These are phyloP conservation scores for Trichoderma gamsii DNA, from an alignment of 495 filamentous ascomycete species.

Conservation along the genomic window DNA sequence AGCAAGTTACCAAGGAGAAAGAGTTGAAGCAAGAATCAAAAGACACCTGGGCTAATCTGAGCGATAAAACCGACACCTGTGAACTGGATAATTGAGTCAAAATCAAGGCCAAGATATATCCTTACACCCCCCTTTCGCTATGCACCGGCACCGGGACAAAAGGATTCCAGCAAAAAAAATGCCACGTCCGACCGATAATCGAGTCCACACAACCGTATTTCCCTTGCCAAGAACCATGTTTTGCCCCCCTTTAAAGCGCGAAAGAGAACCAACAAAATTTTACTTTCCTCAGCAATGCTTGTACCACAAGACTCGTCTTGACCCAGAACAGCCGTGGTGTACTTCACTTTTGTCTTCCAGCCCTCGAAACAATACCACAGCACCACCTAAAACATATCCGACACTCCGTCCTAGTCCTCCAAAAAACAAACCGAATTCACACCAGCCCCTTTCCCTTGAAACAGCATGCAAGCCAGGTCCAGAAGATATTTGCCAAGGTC, in stretches of 20 bases:
- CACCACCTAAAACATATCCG: conserved; percentile 15
- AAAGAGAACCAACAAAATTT: conserved; percentile 9
- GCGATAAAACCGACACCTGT: conserved; percentile 29
- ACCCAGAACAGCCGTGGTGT: conserved; percentile 13
- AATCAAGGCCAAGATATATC: conserved; percentile 51
- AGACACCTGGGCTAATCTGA: conserved; percentile 20
- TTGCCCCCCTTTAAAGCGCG: conserved; percentile 3
- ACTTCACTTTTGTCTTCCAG: conserved; percentile 13
- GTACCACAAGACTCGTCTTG: conserved; percentile 10
- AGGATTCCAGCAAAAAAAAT: conserved; percentile 14
- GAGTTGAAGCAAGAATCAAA: conserved; percentile 32
- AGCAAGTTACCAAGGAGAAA: conserved; percentile 24
- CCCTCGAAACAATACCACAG: conserved; percentile 4
- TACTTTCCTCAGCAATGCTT: conserved; percentile 12
- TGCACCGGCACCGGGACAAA: conserved; percentile 26
- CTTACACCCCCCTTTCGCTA: conserved; percentile 56
- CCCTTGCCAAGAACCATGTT: conserved; percentile 14
- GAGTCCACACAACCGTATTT: conserved; percentile 13
- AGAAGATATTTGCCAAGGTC: conserved; percentile 30
- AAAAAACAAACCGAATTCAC: conserved; percentile 16
- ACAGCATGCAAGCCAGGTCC: conserved; percentile 31
- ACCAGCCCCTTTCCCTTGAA: conserved; percentile 18
- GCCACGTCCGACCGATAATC: conserved; percentile 14
- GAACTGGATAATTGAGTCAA: conserved; percentile 44
- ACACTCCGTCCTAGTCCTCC: conserved; percentile 17